Evolutionary conservation across 345 rosid genomes (phyloP), one percentile per base, ranked within the genome.

Genomic region (Ceriops decandra): DNA sequence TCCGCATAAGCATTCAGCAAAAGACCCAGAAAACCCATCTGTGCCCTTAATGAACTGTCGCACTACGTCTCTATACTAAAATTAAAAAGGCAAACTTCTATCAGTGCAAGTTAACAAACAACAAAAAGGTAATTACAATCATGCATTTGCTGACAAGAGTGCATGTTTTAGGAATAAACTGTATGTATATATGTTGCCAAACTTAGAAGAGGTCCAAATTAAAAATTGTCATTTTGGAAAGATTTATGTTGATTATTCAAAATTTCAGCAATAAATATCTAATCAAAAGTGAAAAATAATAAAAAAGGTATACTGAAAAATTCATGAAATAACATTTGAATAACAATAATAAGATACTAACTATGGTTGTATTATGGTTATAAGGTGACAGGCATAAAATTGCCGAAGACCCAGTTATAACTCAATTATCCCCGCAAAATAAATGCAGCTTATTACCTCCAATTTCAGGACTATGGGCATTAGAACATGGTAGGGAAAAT

Each of bases 1-100:
- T 68, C 98, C 98, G 72, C 97, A 93, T n/a, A 91, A 86, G 70
- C 97, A 89, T 79, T 93, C 91, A 66, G 97, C 98, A 87, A 91
- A 91, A 66, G 93, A 93, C 72, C 98, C 98, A 7, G 98, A 86
- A 78, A 93, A 85, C 65, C 97, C 96, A 76, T 88, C 83, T 0
- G 98, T 93, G n/a, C 98, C 98, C 83, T 93, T 93, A 66, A 93
- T 91, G 82, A 91, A 91, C 76, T 86, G 91, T 53, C 98, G 83
- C 79, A 91, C 96, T 69, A 88, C 75, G 71, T 93, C 98, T 51
- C 98, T 96, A 64, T 91, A 93, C 98, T 93, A 84, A 74, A 82
- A 79, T 61, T 24, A 67, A 69, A 71, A 62, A 63, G 51, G 28
- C 7, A 52, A 53, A 28, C 13, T 24, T 8, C 52, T 60, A 61